A percentile compares a stretch with the other conserved stretches of the same genome.
These are phyloP conservation scores for Aureobasidium melanogenum DNA, from an alignment of 2,329 filamentous ascomycete species.

Conservation along the genomic window DNA sequence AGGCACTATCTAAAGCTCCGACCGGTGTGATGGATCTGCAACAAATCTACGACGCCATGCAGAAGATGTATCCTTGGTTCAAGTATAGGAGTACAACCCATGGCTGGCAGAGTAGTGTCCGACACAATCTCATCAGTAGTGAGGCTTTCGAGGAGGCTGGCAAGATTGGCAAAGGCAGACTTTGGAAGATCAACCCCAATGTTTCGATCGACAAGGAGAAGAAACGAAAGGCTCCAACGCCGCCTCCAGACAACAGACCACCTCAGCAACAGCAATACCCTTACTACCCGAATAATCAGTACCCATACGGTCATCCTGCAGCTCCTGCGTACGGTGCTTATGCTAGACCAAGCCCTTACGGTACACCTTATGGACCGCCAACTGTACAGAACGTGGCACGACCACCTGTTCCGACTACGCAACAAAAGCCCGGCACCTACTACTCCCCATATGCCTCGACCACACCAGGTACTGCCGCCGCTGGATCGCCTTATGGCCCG, in stretches of 20 bases:
- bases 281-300: constrained; percentile 14
- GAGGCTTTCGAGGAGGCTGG: constrained; percentile 53
- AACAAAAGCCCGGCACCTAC: constrained; percentile 15
- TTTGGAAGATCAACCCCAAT: constrained; percentile 52
- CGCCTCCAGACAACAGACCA: constrained; percentile 18
- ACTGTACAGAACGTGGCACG: constrained; percentile 10
- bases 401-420: constrained; percentile 12
- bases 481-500: constrained; percentile 14
- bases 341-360: constrained; percentile 15
- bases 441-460: constrained; percentile 17
- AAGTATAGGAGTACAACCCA: constrained; percentile 50
- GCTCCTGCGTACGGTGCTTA: constrained; percentile 14
- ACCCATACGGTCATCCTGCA: constrained; percentile 12
- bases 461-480: constrained; percentile 12
- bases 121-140: constrained; percentile 54
- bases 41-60: constrained; percentile 57
- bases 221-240: constrained; percentile 43
- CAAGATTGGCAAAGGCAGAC: constrained; percentile 52
- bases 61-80: constrained; percentile 55
- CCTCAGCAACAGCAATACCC: constrained; percentile 13
- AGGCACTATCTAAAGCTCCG: constrained; percentile 49
- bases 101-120: constrained; percentile 59
- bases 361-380: constrained; percentile 15
- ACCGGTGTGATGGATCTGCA: constrained; percentile 53
- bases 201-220: constrained; percentile 49